Evolutionary conservation across 331 rosid genomes (phyloP), one percentile per base, ranked within the genome.

Genomic region (Quercus phellos): DNA sequence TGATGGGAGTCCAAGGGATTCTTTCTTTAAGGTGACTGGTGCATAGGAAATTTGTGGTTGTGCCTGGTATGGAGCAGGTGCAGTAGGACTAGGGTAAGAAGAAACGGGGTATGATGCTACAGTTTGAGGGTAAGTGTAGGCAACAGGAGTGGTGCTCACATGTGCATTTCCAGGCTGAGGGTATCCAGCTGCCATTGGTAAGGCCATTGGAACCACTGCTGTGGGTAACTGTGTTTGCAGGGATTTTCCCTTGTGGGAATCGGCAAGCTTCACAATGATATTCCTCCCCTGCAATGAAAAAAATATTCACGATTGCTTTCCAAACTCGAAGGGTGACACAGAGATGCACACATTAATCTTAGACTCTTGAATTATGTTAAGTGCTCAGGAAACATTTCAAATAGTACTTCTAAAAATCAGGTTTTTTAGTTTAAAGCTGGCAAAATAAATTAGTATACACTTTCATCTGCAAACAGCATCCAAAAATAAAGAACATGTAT

Each of bases 231-330:
- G 87, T 5, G 82, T 73, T 72, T 86, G 92, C 4, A 79, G 74
- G 43, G 87, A 80, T 83, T 88, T 89, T 69, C 89, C 84, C 82
- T 85, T 90, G 91, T 89, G 86, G 32, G 90, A 74, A 88, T 87
- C 96, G 0, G 94, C 94, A 70, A 82, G 92, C 86, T 93, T 93
- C 66, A 87, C 93, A 51, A 84, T 80, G 73, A 90, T 73, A 74
- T 75, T 89, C 83, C 94, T 88, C 61, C 93, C 98, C 98, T 93
- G 87, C 79, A 86, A 80, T 70, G 63, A 82, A 72, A 55, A 55
- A 42, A 77, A 56, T 19, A 53, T 79, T 46, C 50, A 70, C 24
- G 32, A 74, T 24, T 76, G 30, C 58, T 76, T 38, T 12, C 14
- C 9, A 11, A 19, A 70, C 30, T 11, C 4, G 1, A 10, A 3